Conservation (phyloP, 2,329 filamentous ascomycete genomes). For the Dactylellina parvicollis region DNA sequence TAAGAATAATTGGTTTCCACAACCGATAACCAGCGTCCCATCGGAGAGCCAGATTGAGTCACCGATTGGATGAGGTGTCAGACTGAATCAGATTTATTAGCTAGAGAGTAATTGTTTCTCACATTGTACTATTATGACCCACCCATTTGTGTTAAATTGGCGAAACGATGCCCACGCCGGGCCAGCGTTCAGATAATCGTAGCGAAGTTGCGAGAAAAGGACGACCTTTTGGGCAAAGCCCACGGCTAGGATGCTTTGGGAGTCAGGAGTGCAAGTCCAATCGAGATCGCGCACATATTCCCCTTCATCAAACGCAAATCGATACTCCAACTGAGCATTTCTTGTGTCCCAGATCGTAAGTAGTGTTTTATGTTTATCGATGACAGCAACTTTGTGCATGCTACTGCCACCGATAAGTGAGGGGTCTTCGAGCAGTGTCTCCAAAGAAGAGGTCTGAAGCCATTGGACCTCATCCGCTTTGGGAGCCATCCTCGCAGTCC, state of each 20-base stretch:
- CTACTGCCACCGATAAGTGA: slow-evolving; percentile 85
- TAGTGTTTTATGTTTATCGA: slow-evolving; percentile 76
- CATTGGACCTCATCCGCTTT: slow-evolving; percentile 73
- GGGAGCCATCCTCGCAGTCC: slow-evolving; percentile 75
- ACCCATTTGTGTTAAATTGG: slow-evolving; percentile 80
- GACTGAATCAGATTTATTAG: slow-evolving; percentile 54
- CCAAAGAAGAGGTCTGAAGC: slow-evolving; percentile 81
- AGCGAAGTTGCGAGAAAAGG: slow-evolving; percentile 85
- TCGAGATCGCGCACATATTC: slow-evolving; percentile 86
- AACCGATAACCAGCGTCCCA: slow-evolving; percentile 84
- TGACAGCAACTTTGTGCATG: slow-evolving; percentile 84
- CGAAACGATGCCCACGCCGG: slow-evolving; percentile 89
- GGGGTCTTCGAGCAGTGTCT: slow-evolving; percentile 77
- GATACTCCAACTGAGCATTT: slow-evolving; percentile 81
- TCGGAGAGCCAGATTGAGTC: slow-evolving; percentile 91
- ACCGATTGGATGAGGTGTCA: slow-evolving; percentile 89
- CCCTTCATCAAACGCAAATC: slow-evolving; percentile 70
- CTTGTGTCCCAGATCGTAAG: slow-evolving; percentile 92
- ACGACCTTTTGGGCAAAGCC: slow-evolving; percentile 87
- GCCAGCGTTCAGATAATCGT: slow-evolving; percentile 86
- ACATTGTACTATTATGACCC: background rate
- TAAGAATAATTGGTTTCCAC: slow-evolving; percentile 90
- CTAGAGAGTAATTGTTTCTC: background rate
- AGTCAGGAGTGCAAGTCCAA: slow-evolving; percentile 91
- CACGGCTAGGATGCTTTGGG: slow-evolving; percentile 88